phyloP scores from a whole-genome alignment of 768 basidiomycete genomes.

The Punctularia strigosozonata region DNA sequence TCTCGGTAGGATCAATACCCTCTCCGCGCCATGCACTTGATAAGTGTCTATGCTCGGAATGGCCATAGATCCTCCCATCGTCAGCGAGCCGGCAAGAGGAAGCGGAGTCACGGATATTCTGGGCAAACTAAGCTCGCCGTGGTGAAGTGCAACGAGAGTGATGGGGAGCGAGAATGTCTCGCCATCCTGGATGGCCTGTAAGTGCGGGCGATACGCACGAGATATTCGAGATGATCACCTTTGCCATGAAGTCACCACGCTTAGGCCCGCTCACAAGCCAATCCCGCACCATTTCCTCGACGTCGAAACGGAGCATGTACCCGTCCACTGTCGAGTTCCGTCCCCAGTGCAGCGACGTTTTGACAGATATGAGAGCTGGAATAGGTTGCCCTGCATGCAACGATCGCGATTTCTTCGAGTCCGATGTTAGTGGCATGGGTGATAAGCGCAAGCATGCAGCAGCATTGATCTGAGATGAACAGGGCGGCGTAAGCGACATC shows the following conservation, averaged over 20 bases:
- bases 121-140: conserved; percentile 72
- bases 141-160: conserved; percentile 77
- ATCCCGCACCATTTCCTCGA: conserved; percentile 69
- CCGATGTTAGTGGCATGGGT: conserved; percentile 30
- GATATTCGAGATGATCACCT: conserved; percentile 26
- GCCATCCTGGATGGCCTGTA: conserved; percentile 37
- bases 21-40: conserved; percentile 77
- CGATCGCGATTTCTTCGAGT: conserved; percentile 19
- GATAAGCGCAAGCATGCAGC: conserved; percentile 40
- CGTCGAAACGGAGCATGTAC: conserved; percentile 65
- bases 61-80: conserved; percentile 46
- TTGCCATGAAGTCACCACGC: conserved; percentile 69
- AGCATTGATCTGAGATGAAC: conserved; percentile 47
- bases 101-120: conserved; percentile 55
- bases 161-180: conserved; percentile 47
- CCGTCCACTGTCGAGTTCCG: conserved; percentile 26
- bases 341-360: conserved; percentile 73
- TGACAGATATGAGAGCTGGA: conserved; percentile 51
- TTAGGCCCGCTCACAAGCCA: conserved; percentile 89
- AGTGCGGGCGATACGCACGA: neutral
- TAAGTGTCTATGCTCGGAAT: conserved; percentile 68
- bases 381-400: conserved; percentile 86
- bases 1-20: conserved; percentile 69
- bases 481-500: neutral
- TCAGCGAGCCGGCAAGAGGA: conserved; percentile 35